Percentiles rank a stretch among this genome's conserved stretches.
These are phyloP conservation scores for Aspergillus piperis DNA, from an alignment of 2,329 filamentous ascomycete species.

Conservation along the genomic window DNA sequence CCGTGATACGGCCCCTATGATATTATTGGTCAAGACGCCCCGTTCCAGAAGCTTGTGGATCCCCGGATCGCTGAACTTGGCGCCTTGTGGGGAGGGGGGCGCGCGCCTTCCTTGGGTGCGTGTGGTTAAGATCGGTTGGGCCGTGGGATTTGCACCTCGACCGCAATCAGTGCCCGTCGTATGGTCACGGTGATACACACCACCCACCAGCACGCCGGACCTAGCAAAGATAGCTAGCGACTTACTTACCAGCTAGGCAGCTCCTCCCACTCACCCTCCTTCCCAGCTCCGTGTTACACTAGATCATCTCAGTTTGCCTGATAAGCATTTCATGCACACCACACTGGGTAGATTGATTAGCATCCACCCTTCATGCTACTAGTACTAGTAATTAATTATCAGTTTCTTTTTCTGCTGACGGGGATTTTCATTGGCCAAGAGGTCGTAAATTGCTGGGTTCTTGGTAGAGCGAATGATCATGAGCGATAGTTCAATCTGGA, in stretches of 20 bases:
- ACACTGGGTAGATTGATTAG: conserved; percentile 3
- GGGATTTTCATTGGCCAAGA: neutral
- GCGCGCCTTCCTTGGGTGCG: conserved; percentile 13
- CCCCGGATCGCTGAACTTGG: conserved; percentile 24
- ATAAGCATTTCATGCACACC: conserved; percentile 13
- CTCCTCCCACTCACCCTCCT: neutral
- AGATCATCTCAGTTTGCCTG: conserved; percentile 6
- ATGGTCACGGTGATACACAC: neutral
- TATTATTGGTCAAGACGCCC: conserved; percentile 18
- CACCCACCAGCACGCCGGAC: neutral
- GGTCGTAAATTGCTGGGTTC: neutral
- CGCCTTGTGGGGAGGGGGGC: conserved; percentile 21
- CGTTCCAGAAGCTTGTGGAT: conserved; percentile 30
- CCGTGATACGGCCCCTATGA: conserved; percentile 13
- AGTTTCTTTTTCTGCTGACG: no score
- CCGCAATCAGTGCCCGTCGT: conserved; percentile 4
- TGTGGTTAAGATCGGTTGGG: conserved; percentile 5
- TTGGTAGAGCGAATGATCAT: neutral
- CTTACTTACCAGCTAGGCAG: neutral
- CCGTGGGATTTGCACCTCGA: conserved; percentile 13
- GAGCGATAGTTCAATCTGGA: neutral
- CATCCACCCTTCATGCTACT: neutral
- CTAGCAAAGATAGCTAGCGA: neutral
- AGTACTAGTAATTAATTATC: no score
- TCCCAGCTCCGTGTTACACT: conserved; percentile 1